Evolutionary conservation across 352 stramenopile species (phyloP).

Genomic region (Phytophthora fragariae): DNA sequence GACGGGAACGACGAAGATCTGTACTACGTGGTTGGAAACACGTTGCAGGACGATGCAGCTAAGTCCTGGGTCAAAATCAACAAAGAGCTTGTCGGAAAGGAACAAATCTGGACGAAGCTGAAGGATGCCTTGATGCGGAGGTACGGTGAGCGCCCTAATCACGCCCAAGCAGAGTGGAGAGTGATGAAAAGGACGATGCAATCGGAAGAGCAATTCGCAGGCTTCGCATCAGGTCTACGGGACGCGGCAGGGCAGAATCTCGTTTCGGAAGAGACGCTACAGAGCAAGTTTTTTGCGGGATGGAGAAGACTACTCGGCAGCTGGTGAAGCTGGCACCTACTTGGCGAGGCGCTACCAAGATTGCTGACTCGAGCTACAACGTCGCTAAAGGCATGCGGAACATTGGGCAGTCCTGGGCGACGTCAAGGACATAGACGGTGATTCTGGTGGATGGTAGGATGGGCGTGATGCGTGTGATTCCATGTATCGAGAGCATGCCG

Average conservation of each 20-base stretch:
- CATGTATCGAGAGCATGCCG: too few species aligned
- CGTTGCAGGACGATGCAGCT: background rate
- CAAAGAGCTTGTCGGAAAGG: background rate
- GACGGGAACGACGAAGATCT: too few species aligned
- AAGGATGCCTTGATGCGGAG: background rate
- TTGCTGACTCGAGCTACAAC: too few species aligned
- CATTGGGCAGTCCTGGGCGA: too few species aligned
- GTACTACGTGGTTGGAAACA: conserved; percentile 3
- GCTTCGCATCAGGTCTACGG: conserved; percentile 1
- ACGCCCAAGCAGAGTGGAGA: background rate
- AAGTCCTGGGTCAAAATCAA: conserved; percentile 9
- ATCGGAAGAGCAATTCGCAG: background rate
- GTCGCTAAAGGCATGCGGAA: too few species aligned
- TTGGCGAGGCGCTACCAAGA: too few species aligned
- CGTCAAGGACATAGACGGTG: too few species aligned
- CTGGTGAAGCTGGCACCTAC: too few species aligned
- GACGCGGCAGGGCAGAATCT: background rate
- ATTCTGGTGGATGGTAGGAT: too few species aligned
- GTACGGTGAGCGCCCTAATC: conserved; percentile 3
- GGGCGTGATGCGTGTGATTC: too few species aligned
- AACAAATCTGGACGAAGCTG: conserved; percentile 1
- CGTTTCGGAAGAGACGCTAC: background rate
- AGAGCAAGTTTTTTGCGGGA: background rate
- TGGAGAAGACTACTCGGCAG: too few species aligned
- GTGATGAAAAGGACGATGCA: conserved; percentile 2